These are phyloP conservation scores for Mortierella claussenii DNA, from an alignment of 192 early-diverging fungal genomes.

Conservation along the genomic window DNA sequence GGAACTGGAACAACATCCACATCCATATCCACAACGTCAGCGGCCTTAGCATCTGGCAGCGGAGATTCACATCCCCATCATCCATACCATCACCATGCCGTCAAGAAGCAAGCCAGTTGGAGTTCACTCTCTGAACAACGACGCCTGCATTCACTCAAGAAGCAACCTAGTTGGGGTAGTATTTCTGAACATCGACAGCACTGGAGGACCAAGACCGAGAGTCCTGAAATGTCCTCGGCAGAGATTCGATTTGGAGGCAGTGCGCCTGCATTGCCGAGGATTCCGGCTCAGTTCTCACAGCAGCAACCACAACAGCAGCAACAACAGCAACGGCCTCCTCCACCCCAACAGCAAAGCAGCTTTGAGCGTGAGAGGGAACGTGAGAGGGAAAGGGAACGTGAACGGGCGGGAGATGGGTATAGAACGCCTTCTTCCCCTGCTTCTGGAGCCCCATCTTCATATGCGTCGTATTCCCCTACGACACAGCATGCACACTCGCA, in stretches of 20 bases:
- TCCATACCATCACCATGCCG: constrained; percentile 22
- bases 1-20: constrained; percentile 4
- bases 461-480: too few species aligned
- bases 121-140: constrained; percentile 6
- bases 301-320: constrained; percentile 3
- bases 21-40: constrained; percentile 5
- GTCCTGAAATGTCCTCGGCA: constrained; percentile 23
- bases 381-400: too few species aligned
- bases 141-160: not conserved
- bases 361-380: too few species aligned
- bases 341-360: constrained; percentile 6
- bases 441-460: too few species aligned
- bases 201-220: constrained; percentile 37
- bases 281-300: constrained; percentile 17
- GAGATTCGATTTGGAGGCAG: constrained; percentile 15
- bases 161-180: constrained; percentile 12
- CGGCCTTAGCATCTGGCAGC: not conserved
- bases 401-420: too few species aligned
- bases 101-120: constrained; percentile 18
- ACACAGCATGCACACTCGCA: too few species aligned
- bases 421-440: too few species aligned
- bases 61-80: not conserved
- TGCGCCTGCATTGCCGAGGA: constrained; percentile 11
- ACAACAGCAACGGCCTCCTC: constrained; percentile 1
- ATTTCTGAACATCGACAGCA: not conserved